Evolutionary conservation across 106 monocot genomes (phyloP), one percentile per base, ranked within the genome.

Genomic region (Allium cepa): DNA sequence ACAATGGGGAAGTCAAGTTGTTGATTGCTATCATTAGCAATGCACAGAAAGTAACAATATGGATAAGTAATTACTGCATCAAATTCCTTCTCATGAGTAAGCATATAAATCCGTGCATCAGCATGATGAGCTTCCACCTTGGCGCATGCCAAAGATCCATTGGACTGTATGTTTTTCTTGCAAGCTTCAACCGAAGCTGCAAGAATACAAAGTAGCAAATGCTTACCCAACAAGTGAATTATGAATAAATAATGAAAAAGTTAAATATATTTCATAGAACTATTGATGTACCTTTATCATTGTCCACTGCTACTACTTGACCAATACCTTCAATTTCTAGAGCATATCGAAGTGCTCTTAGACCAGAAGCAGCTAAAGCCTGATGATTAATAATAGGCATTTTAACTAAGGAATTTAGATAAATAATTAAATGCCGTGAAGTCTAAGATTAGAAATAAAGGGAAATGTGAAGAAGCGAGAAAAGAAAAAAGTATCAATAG

Each of bases 21-120:
- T 36, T 36, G 36, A 36, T 36, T 36, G 36, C 5, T 36, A 5
- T 36, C 36, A 36, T 36, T 36, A 36, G 36, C 5, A 36, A 36
- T 58, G 8, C 18, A 1, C n/a, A 58, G 15, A n/a, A 58, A 14
- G 13, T n/a, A 16, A 14, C 17, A 51, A 10, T 9, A 52, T 26
- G 66, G 26, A 68, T 51, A 51, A 59, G 15, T 71, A 73, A 46
- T 83, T 94, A 94, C 94, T 87, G 77, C 90, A 85, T 94, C 90
- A 79, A 81, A 94, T 76, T 94, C 94, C 72, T 90, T 94, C 11
- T 72, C 84, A 72, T 90, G 94, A 6, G 82, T 94, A 46, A 94
- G 85, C 94, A 94, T 94, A 69, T 90, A 83, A 81, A 94, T 71
- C 63, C 94, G 77, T 74, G 94, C 90, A 85, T 94, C 94, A 56